Conservation (phyloP, 805 yeast species). For the Nakazawaea anatomiae region DNA sequence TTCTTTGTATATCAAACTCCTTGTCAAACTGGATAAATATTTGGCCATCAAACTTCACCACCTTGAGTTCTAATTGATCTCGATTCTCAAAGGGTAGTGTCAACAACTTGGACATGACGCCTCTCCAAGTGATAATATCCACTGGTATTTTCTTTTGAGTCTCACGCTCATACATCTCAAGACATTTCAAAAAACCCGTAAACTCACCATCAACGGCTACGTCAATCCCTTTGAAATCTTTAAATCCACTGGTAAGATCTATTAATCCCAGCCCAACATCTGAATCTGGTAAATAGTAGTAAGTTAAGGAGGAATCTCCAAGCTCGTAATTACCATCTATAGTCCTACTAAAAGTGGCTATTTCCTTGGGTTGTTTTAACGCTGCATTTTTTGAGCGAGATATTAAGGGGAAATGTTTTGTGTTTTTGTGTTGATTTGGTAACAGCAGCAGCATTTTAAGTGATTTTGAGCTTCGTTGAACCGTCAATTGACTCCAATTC, state of each 20-base stretch:
- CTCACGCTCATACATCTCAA: slow-evolving; percentile 49
- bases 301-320: slow-evolving; percentile 53
- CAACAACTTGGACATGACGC: slow-evolving; percentile 70
- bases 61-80: slow-evolving; percentile 45
- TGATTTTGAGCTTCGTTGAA: not conserved
- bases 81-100: slow-evolving; percentile 50
- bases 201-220: slow-evolving; percentile 54
- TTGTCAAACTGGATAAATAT: slow-evolving; percentile 49
- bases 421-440: slow-evolving; percentile 1
- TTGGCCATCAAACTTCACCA: slow-evolving; percentile 71
- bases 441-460: not conserved
- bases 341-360: slow-evolving; percentile 60
- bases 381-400: slow-evolving; percentile 59
- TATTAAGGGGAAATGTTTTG: slow-evolving; percentile 27
- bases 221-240: slow-evolving; percentile 50
- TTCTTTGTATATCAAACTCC: slow-evolving; percentile 31
- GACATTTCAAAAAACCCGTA: slow-evolving; percentile 48
- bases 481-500: not conserved
- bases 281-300: slow-evolving; percentile 77
- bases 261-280: slow-evolving; percentile 50
- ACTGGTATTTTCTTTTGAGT: slow-evolving; percentile 40
- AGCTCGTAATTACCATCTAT: slow-evolving; percentile 45
- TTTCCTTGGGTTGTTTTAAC: slow-evolving; percentile 80
- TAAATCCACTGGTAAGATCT: slow-evolving; percentile 62
- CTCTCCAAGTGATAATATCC: slow-evolving; percentile 80